Base-by-base conservation (phyloP, 2,329 filamentous ascomycete species). In the Claviceps cyperi region DNA sequence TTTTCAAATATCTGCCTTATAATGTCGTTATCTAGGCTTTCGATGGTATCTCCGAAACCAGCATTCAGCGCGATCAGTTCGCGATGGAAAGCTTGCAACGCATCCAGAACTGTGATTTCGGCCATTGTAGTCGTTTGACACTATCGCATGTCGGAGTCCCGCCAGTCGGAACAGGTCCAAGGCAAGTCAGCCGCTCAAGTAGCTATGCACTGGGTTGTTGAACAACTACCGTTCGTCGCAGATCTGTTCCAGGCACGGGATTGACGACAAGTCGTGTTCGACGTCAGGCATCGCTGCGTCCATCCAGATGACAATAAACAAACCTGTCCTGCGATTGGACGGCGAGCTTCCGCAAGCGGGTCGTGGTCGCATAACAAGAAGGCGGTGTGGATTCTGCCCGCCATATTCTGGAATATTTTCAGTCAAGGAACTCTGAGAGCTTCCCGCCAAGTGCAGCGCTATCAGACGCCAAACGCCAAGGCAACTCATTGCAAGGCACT, bases 21-120 rank as follows among this genome's bases (percentile, higher is more conserved):
- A 28, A 94, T 72, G 57, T 78, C 76, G 53, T 89, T 77, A 53
- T 85, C 80, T 48, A 91, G 77, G 43, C 85, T 71, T 58, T 84
- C 83, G 35, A 80, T 74, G 51, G 69, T 70, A 43, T 74, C 70
- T 49, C 70, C 69, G 48, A 83, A 79, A 51, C 80, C 78, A 60
- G 92, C 83, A 55, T 80, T 78, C 58, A 92, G 75, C 51, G 84
- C 81, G 58, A 84, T 73, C 54, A 98, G 80, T 69, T 95, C 89
- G 65, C 85, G 80, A 66, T 94, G 86, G 59, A 98, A 80, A 66
- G 80, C 82, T 70, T 90, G 82, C 60, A 97, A 80, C 67, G 81
- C 79, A 62, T 83, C 83, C 62, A 94, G 75, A 62, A 77, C 80
- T 64, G 81, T 81, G 63, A 80, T 72, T 62, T 84, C 82, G 65